Evolutionary conservation across 1,139 yeast genomes (phyloP), one percentile per base, ranked within the genome.

Genomic region (Kurtzmaniella quercitrusa): DNA sequence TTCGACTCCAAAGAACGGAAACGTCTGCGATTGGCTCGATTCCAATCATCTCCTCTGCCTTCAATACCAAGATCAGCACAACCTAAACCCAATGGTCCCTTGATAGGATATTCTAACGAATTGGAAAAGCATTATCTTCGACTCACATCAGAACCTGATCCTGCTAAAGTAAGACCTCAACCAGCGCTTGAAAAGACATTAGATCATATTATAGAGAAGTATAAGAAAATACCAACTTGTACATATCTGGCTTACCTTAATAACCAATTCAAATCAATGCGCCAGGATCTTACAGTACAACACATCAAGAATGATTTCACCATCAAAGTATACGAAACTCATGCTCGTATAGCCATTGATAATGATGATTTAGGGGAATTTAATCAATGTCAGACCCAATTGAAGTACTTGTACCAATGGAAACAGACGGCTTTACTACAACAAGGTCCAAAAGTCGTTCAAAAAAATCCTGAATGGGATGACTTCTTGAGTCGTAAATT

Each of bases 201-300:
- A 38, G 70, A 69, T 25, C 61, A 73, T 44, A 72, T 93, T 7
- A 63, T 80, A 51, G 58, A 65, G 8, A 84, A 83, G 54, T 84
- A 82, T 68, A 56, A 68, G 17, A 66, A 67, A 7, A 77, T 77
- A 5, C 17, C 21, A 10, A 27, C 38, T 4, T 34, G 39, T 14
- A 27, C 43, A 46, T 93, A 93, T 59, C 38, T 36, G 38, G 74
- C 83, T 23, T 93, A 91, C 60, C 65, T 88, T 8, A 85, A 93
- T 57, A 94, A 88, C 61, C 98, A 93, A 62, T 79, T 91, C 59
- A 91, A 91, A 62, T 86, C 97, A 0, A 74, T 93, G 49, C 73
- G 98, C 53, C 98, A 93, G 62, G 98, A 93, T 65, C 66, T 93
- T 51, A 87, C 95, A 3, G 98, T 93, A 8, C 98, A 93, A 63